Percentiles rank a stretch among this genome's conserved stretches.
Conservation (phyloP, 352 stramenopile genomes). For the Phytophthora tubulina region DNA sequence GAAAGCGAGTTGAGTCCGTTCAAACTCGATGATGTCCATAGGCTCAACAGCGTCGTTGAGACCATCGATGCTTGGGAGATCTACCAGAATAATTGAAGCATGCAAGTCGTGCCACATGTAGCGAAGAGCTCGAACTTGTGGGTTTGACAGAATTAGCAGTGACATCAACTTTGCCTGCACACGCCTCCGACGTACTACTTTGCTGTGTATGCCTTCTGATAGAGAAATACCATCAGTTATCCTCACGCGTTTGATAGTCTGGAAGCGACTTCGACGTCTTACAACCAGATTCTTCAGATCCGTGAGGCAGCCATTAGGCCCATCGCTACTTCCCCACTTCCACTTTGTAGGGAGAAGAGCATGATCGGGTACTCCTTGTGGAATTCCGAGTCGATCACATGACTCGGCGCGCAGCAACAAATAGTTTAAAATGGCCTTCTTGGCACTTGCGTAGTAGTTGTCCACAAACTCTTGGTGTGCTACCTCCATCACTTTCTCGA, state of each 20-base stretch:
- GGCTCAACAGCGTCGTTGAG: slow-evolving; percentile 32
- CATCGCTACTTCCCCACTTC: slow-evolving; percentile 72
- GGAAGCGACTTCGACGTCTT: not conserved
- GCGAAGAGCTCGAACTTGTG: slow-evolving; percentile 63
- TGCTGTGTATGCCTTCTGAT: slow-evolving; percentile 17
- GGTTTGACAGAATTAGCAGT: slow-evolving; percentile 60
- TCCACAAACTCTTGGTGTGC: slow-evolving; percentile 57
- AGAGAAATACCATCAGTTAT: not conserved
- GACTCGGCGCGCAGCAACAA: slow-evolving; percentile 56
- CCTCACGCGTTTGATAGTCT: slow-evolving; percentile 2
- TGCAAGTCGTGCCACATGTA: slow-evolving; percentile 73
- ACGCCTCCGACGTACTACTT: slow-evolving; percentile 46
- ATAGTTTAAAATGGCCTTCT: slow-evolving; percentile 85
- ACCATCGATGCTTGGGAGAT: slow-evolving; percentile 46
- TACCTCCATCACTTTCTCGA: slow-evolving; percentile 52
- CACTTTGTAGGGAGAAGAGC: slow-evolving; percentile 60
- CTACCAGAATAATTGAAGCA: slow-evolving; percentile 51
- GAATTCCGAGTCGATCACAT: slow-evolving; percentile 60
- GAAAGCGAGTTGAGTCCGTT: slow-evolving; percentile 61
- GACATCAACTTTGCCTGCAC: slow-evolving; percentile 52
- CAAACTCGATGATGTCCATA: slow-evolving; percentile 64
- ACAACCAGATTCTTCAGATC: slow-evolving; percentile 60
- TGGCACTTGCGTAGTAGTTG: slow-evolving; percentile 75
- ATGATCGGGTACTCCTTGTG: slow-evolving; percentile 53
- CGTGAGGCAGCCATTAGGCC: slow-evolving; percentile 55